Evolutionary conservation across 495 filamentous ascomycete genomes (phyloP).

Genomic region (Neurospora sp.): DNA sequence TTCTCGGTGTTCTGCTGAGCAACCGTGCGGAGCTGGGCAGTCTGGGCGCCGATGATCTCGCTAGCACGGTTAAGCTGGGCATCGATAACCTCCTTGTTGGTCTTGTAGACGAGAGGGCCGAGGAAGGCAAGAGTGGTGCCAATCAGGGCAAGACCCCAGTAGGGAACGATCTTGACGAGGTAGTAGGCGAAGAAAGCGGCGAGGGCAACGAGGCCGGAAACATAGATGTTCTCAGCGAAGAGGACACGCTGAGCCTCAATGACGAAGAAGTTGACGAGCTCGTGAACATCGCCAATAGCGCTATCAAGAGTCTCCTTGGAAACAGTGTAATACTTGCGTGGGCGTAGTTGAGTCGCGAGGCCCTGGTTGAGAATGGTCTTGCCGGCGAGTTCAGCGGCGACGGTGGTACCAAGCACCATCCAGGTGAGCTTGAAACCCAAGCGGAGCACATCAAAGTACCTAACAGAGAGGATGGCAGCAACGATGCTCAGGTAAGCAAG

Average conservation of each 20-base stretch:
- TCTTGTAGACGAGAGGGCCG: constrained; percentile 79
- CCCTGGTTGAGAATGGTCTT: constrained; percentile 66
- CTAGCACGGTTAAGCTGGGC: constrained; percentile 60
- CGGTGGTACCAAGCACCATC: constrained; percentile 53
- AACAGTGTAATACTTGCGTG: constrained; percentile 85
- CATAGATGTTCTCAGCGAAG: constrained; percentile 84
- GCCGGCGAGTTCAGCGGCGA: constrained; percentile 65
- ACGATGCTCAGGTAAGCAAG: constrained; percentile 69
- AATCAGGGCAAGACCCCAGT: constrained; percentile 84
- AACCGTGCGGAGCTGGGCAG: constrained; percentile 66
- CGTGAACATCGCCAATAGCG: constrained; percentile 73
- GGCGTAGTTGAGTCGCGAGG: constrained; percentile 76
- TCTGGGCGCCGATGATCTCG: constrained; percentile 69
- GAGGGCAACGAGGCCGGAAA: constrained; percentile 41
- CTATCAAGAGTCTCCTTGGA: constrained; percentile 73
- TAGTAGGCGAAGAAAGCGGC: constrained; percentile 81
- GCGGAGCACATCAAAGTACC: constrained; percentile 81
- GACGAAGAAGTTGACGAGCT: constrained; percentile 93
- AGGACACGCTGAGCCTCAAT: constrained; percentile 92
- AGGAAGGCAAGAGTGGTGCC: constrained; percentile 68
- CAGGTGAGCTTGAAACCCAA: constrained; percentile 83
- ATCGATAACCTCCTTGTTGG: constrained; percentile 91
- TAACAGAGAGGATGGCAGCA: constrained; percentile 73
- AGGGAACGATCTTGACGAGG: constrained; percentile 84
- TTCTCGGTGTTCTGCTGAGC: constrained; percentile 72